Evolutionary conservation across 2,329 filamentous ascomycete genomes (phyloP).

Genomic region (Zasmidium angulare): DNA sequence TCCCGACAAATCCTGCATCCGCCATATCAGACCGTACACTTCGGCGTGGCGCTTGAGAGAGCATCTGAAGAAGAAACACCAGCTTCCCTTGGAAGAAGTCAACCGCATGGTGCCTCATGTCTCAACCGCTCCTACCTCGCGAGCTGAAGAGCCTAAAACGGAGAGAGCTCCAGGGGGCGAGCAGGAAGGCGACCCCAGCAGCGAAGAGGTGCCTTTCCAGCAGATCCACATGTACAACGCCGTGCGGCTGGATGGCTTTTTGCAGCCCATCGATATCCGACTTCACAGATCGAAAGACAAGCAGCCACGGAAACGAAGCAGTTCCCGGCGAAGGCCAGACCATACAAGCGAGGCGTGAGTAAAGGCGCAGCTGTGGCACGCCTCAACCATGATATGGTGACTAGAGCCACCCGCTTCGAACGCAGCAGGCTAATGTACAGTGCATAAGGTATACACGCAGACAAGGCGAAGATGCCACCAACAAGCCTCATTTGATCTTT

Average conservation of each 20-base stretch:
- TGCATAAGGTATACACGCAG: neutral
- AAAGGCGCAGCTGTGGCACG: too few relatives aligned
- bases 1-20: constrained; percentile 28
- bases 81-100: constrained; percentile 17
- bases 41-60: constrained; percentile 33
- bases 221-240: neutral
- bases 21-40: constrained; percentile 26
- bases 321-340: neutral
- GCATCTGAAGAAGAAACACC: constrained; percentile 34
- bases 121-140: neutral
- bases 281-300: constrained; percentile 2
- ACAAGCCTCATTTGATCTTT: constrained; percentile 52
- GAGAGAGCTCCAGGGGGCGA: neutral
- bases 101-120: neutral
- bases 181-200: neutral
- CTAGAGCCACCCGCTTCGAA: neutral
- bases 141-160: neutral
- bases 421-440: neutral
- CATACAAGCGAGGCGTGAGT: neutral
- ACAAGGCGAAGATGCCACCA: too few relatives aligned
- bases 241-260: constrained; percentile 4
- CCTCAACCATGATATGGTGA: neutral
- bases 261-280: constrained; percentile 7
- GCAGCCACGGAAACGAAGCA: neutral
- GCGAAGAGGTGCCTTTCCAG: neutral